Evolutionary conservation across 345 rosid species (phyloP).

Genomic region (Punica granatum): DNA sequence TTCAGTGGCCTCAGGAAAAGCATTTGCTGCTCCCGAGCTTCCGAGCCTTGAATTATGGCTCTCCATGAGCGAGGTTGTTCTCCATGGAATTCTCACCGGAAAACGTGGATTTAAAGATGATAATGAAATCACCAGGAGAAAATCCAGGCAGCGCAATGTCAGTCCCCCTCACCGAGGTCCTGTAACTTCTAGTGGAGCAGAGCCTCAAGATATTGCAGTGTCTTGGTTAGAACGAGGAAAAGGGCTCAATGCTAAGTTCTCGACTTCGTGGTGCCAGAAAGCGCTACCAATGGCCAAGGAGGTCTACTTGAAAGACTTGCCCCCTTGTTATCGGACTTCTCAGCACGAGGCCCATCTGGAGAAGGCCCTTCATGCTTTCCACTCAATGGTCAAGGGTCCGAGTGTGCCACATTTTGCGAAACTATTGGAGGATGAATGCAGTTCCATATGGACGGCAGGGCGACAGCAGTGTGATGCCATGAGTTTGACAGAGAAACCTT

Average conservation of each 20-base stretch:
- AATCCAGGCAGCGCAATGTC: slow-evolving; percentile 40
- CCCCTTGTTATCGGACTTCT: slow-evolving; percentile 64
- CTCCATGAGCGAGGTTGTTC: slow-evolving; percentile 47
- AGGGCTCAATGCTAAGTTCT: slow-evolving; percentile 58
- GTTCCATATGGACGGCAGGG: slow-evolving; percentile 66
- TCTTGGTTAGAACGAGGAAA: slow-evolving; percentile 58
- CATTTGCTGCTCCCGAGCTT: slow-evolving; percentile 43
- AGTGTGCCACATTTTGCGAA: slow-evolving; percentile 48
- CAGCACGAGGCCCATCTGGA: slow-evolving; percentile 55
- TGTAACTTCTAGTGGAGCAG: slow-evolving; percentile 27
- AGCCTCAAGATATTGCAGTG: slow-evolving; percentile 50
- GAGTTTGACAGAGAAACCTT: slow-evolving; percentile 86
- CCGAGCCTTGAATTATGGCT: slow-evolving; percentile 65
- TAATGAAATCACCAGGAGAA: slow-evolving; percentile 43
- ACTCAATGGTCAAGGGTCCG: slow-evolving; percentile 75
- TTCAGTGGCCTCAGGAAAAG: slow-evolving; percentile 61
- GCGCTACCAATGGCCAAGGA: slow-evolving; percentile 73
- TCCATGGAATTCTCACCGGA: slow-evolving; percentile 48
- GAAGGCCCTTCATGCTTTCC: slow-evolving; percentile 54
- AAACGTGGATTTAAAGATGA: slow-evolving; percentile 41
- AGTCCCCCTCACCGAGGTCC: slow-evolving; percentile 27
- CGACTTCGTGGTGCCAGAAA: slow-evolving; percentile 69
- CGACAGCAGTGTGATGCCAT: slow-evolving; percentile 84
- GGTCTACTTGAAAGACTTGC: slow-evolving; percentile 60
- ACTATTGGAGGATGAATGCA: slow-evolving; percentile 69